These are phyloP conservation scores for Neurospora terricola DNA, from an alignment of 495 filamentous ascomycete genomes.

Conservation along the genomic window DNA sequence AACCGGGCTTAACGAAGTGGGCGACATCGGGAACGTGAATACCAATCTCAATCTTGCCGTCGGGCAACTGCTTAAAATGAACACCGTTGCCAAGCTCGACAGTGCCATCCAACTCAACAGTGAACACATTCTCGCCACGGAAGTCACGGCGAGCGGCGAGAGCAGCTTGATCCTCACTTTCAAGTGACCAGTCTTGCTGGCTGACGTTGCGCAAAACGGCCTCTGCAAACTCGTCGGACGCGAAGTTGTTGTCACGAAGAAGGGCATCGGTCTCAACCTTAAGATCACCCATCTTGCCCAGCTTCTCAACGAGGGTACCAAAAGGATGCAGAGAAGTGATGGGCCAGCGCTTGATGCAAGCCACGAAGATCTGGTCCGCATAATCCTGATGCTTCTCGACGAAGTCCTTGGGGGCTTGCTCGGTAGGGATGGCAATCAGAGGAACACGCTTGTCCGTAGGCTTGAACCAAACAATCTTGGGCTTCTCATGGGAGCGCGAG, in stretches of 20 bases:
- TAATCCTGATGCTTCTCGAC: constrained; percentile 98
- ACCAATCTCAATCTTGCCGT: constrained; percentile 87
- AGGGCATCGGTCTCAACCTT: constrained; percentile 96
- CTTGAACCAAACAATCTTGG: constrained; percentile 99
- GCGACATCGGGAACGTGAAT: constrained; percentile 93
- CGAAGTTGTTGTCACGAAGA: constrained; percentile 96
- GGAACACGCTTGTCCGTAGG: constrained; percentile 98
- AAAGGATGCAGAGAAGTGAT: constrained; percentile 99
- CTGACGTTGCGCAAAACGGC: constrained; percentile 89
- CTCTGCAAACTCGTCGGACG: constrained; percentile 93
- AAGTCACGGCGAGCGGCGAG: constrained; percentile 79
- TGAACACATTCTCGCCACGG: constrained; percentile 82
- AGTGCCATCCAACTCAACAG: constrained; percentile 74
- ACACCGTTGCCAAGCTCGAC: constrained; percentile 85
- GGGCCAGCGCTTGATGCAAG: constrained; percentile 98
- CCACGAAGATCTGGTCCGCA: constrained; percentile 93
- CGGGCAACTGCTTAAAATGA: constrained; percentile 70
- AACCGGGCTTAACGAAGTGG: constrained; percentile 94
- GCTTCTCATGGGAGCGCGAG: constrained; percentile 80
- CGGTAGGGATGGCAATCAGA: constrained; percentile 93
- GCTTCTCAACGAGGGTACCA: constrained; percentile 91
- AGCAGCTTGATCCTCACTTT: constrained; percentile 66
- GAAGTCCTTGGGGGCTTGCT: constrained; percentile 94
- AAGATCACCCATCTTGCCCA: constrained; percentile 93
- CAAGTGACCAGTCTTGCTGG: constrained; percentile 81